Evolutionary conservation across 495 filamentous ascomycete genomes (phyloP).

Genomic region (Entonaema liquescens): DNA sequence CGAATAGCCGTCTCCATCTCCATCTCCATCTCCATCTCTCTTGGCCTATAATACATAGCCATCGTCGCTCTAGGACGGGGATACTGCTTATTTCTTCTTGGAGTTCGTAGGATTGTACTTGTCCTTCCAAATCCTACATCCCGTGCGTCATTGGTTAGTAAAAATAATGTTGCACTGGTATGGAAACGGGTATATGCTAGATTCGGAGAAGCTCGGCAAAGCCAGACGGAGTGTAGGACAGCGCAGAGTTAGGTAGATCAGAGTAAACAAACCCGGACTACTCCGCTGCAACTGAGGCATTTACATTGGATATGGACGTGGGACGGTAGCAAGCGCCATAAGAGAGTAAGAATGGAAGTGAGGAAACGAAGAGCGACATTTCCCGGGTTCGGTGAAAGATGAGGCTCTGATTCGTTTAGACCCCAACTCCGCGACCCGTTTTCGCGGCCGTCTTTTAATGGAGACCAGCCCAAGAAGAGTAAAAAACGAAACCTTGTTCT

Average conservation of each 20-base stretch:
- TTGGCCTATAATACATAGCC: conserved; percentile 17
- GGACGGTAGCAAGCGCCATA: conserved; percentile 22
- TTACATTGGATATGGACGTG: conserved; percentile 29
- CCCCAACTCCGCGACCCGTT: conserved; percentile 36
- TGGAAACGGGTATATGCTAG: conserved; percentile 21
- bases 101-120: conserved; percentile 79
- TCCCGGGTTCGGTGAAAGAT: conserved; percentile 42
- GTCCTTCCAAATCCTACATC: conserved; percentile 91
- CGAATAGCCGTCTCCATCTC: conserved; percentile 13
- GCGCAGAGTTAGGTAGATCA: conserved; percentile 30
- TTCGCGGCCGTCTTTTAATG: conserved; percentile 33
- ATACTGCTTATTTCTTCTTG: conserved; percentile 50
- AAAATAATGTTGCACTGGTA: conserved; percentile 27
- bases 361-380: conserved; percentile 26
- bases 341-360: conserved; percentile 10
- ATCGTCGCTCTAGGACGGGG: not conserved
- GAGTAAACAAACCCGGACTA: conserved; percentile 22
- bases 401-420: conserved; percentile 41
- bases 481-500: conserved; percentile 31
- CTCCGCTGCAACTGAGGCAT: conserved; percentile 42
- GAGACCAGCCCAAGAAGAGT: conserved; percentile 16
- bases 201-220: conserved; percentile 35
- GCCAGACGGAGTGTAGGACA: conserved; percentile 7
- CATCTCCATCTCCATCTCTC: not conserved
- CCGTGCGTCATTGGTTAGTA: conserved; percentile 37